Base-by-base conservation (phyloP, 129 eudicot genomes). In the Lactuca sativa region DNA sequence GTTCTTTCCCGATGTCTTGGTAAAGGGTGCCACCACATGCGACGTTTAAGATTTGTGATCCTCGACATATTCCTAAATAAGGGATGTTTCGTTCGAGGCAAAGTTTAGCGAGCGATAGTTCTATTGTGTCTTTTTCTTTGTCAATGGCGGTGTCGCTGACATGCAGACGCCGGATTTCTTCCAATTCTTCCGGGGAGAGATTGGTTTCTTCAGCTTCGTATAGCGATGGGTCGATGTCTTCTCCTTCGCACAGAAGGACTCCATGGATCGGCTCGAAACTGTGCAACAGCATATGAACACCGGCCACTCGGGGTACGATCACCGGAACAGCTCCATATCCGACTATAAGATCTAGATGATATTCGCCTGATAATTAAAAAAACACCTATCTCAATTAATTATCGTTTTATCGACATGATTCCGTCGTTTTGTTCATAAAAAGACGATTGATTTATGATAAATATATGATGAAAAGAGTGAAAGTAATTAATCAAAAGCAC, bases 231-330 rank as follows among this genome's bases (percentile, higher is more conserved):
- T 93, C 99, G 32, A 93, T 83, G 72, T 93, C 99, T 49, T 93
- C 99, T 3, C 99, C 99, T 77, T 93, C 99, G 59, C 99, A 93
- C 7, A 93, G 82, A 62, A 93, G 99, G 58, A 93, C 97, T 0
- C 99, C 97, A 9, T 93, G 99, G 54, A 93, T 93, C 0, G 99
- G 97, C 75, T 90, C 97, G 16, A 93, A 93, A 64, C 99, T 93
- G 74, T 90, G 88, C 9, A 93, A 55, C 31, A 90, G 66, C 80
- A 76, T 73, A 69, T 90, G 92, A 13, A 93, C 90, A 0, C 99
- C 99, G 4, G 83, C 78, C 0, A 90, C 99, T 7, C 99, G 81
- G 7, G 97, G 97, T 25, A 93, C 92, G 7, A 93, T 93, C 0
- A 93, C 93, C 1, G 99, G 99, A 2, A 90, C 99, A 0, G 97